Base-by-base conservation (phyloP, 2,329 filamentous ascomycete genomes). In the Penicillium sclerotigenum region DNA sequence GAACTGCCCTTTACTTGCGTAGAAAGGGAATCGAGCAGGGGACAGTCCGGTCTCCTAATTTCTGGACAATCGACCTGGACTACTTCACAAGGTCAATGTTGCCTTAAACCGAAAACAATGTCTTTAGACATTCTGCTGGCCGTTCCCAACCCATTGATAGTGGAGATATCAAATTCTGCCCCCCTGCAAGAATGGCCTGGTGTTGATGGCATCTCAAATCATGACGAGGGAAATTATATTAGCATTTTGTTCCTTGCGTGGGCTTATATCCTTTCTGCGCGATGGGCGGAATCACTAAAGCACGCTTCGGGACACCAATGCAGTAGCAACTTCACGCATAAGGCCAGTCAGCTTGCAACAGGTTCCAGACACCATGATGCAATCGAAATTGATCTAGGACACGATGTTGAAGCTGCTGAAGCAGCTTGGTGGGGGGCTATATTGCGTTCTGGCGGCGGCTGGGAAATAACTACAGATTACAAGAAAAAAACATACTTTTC, bases 71-170 rank as follows among this genome's bases (percentile, higher is more conserved):
- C 41, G 16, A 37, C 24, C 14, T 52, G 33, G 28, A 36, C 18
- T 37, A 46, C 49, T 52, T 38, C 31, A 46, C 9, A 46, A 29
- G 41, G 49, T 14, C 7, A 28, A 29, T 46, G 40, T 52, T 26
- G 16, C 13, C 49, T 52, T 22, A 33, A 45, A 31, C 49, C 49
- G 31, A 52, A 46, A 38, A 37, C 10, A 38, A 28, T 38, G 8
- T 16, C 38, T 43, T 36, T 26, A 28, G 29, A 52, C 28, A 24
- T 52, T 43, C 28, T 52, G 31, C n/a, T 45, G 22, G 48, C 38
- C 20, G 20, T 52, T 52, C 38, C 13, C 20, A 36, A 28, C 16
- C 28, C 20, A 74, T 70, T 5, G 58, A 68, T 0, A 55, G 56
- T 6, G 43, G 38, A 22, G 20, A 47, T 43, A 47, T 33, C 34